phyloP scores from a whole-genome alignment of 2,329 filamentous ascomycete genomes.

The Basipetospora chlamydospora region DNA sequence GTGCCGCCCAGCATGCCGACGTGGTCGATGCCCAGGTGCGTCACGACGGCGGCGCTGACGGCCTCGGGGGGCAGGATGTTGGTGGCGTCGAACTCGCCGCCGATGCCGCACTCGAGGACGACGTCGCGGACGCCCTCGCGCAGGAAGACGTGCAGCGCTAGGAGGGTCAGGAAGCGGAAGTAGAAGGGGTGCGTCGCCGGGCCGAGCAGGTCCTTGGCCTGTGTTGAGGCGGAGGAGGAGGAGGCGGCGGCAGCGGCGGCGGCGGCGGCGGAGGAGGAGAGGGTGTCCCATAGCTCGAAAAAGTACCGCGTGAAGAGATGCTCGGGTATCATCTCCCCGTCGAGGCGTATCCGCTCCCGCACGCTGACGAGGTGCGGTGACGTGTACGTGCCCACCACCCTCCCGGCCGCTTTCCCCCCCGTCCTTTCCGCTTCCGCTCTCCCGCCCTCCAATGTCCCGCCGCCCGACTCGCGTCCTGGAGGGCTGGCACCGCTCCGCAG shows the following conservation, averaged over 20 bases:
- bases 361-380: slow-evolving; percentile 76
- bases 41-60: slow-evolving; percentile 58
- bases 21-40: slow-evolving; percentile 77
- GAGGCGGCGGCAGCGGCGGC: too few species aligned
- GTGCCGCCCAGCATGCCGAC: slow-evolving; percentile 66
- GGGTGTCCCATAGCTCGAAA: slow-evolving; percentile 66
- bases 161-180: slow-evolving; percentile 79
- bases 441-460: too few species aligned
- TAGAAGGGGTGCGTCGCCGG: slow-evolving; percentile 69
- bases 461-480: slow-evolving; percentile 10
- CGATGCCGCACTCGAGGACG: slow-evolving; percentile 86
- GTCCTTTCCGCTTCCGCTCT: too few species aligned
- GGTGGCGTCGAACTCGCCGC: slow-evolving; percentile 84
- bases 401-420: slow-evolving; percentile 13
- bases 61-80: slow-evolving; percentile 55
- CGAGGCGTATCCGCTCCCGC: slow-evolving; percentile 70
- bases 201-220: slow-evolving; percentile 23
- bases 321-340: slow-evolving; percentile 55
- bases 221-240: too few species aligned
- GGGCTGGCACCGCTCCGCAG: too few species aligned
- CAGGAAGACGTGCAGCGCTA: slow-evolving; percentile 76
- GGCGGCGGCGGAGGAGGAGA: slow-evolving; percentile 25
- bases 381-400: slow-evolving; percentile 59
- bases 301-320: slow-evolving; percentile 62
- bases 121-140: slow-evolving; percentile 61